Evolutionary conservation across 2,329 filamentous ascomycete genomes (phyloP).

Genomic region (Aspergillus pseudoglaucus): DNA sequence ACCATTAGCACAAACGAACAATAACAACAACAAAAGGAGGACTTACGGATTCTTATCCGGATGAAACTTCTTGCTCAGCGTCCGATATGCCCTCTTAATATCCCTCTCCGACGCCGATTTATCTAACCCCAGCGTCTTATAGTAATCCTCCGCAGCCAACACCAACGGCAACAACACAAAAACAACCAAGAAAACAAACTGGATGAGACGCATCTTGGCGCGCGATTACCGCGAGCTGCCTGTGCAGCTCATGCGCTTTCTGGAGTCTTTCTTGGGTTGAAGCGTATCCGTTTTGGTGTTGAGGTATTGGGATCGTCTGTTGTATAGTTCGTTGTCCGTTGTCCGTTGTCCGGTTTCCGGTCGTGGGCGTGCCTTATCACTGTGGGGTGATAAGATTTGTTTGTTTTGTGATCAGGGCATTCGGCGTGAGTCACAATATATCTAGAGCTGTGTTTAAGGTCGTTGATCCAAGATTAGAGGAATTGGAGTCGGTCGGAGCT

Average conservation of each 20-base stretch:
- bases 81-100: conserved; percentile 88
- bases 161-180: conserved; percentile 31
- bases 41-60: conserved; percentile 95
- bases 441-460: too few relatives aligned
- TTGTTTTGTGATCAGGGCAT: too few relatives aligned
- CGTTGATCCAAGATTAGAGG: background rate
- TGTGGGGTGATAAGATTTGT: too few relatives aligned
- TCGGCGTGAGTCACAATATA: too few relatives aligned
- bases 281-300: background rate
- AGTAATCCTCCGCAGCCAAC: conserved; percentile 42
- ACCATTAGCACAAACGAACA: background rate
- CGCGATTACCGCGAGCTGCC: conserved; percentile 8
- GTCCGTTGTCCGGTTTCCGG: too few relatives aligned
- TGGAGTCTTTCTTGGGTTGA: background rate
- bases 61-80: conserved; percentile 89
- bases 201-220: conserved; percentile 28
- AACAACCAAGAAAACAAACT: conserved; percentile 26
- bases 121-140: conserved; percentile 71
- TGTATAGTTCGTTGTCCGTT: background rate
- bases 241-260: conserved; percentile 8
- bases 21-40: conserved; percentile 1
- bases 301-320: background rate
- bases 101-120: conserved; percentile 76
- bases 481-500: background rate
- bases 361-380: too few relatives aligned